Base-by-base conservation (phyloP, 2,329 filamentous ascomycete genomes). In the Xylariaceae sp. region DNA sequence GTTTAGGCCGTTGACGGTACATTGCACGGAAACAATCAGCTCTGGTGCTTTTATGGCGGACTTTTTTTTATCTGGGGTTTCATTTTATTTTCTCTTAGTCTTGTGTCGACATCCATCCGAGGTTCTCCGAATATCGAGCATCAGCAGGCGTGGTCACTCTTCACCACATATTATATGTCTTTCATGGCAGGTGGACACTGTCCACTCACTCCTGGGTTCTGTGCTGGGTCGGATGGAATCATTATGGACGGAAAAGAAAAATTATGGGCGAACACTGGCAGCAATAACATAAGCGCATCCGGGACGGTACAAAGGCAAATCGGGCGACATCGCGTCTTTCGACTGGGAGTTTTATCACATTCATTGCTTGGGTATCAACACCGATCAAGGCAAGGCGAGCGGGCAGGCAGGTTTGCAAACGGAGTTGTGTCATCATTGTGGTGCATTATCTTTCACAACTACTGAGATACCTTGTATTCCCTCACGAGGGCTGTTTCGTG, bases 1-100 rank as follows among this genome's bases (percentile, higher is more conserved):
- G 65, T 69, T 67, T 59, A 59, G 64, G 62, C 64, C 64, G 63
- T 66, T 61, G 59, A 63, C 58, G 61, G 63, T 58, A 57, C 54
- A 55, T 58, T 51, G 51, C 45, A 61, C 51, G 64, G 61, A 66
- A 62, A 62, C 58, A 60, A 54, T 57, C 44, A 50, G 55, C 46
- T 55, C 55, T 6, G 46, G 49, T 42, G 48, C 47, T 19, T 16
- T 38, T 17, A 45, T 38, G 51, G 53, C 55, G 54, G 54, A 53
- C 16, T 50, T 47, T 47, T 31, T 52, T 57, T 57, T 28, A 4
- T 56, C 47, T 42, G 56, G 52, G 52, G 54, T 56, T 47, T 54
- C 51, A 42, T 43, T 45, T 55, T 55, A 55, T 41, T 39, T 38
- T 55, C 44, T 41, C 46, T 38, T 43, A 42, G 41, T 42, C 56